A percentile compares a stretch with the other conserved stretches of the same genome.
Evolutionary conservation across 345 rosid genomes (phyloP).

Genomic region (Populus tremula): DNA sequence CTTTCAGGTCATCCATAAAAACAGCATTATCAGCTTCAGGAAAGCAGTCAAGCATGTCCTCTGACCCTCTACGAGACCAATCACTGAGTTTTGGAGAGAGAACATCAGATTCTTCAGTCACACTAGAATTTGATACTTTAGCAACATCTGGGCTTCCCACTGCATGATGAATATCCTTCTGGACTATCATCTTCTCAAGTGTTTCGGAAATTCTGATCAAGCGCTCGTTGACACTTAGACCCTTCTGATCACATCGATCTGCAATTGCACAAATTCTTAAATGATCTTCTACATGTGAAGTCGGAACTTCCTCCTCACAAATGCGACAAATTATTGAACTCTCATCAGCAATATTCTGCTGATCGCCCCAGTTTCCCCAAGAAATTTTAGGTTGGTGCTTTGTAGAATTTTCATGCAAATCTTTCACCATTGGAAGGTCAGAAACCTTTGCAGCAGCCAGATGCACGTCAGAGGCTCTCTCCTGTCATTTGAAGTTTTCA

Average conservation of each 20-base stretch:
- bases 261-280: constrained; percentile 91
- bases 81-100: constrained; percentile 94
- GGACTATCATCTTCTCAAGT: constrained; percentile 86
- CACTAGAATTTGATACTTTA: constrained; percentile 84
- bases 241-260: constrained; percentile 90
- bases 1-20: constrained; percentile 88
- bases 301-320: constrained; percentile 96
- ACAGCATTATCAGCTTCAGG: constrained; percentile 77
- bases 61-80: constrained; percentile 95
- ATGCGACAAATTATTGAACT: constrained; percentile 93
- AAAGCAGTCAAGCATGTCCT: constrained; percentile 97
- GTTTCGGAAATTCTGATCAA: constrained; percentile 74
- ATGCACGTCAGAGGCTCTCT: constrained; percentile 44
- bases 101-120: constrained; percentile 81
- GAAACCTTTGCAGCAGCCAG: constrained; percentile 36
- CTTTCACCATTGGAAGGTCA: constrained; percentile 55
- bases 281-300: constrained; percentile 89
- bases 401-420: constrained; percentile 53
- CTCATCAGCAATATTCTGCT: constrained; percentile 61
- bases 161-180: constrained; percentile 65
- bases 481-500: constrained; percentile 31
- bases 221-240: constrained; percentile 84
- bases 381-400: constrained; percentile 86
- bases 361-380: constrained; percentile 98
- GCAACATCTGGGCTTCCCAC: constrained; percentile 86